Evolutionary conservation across 441 rosid species (phyloP).

Genomic region (Populus hybrid): DNA sequence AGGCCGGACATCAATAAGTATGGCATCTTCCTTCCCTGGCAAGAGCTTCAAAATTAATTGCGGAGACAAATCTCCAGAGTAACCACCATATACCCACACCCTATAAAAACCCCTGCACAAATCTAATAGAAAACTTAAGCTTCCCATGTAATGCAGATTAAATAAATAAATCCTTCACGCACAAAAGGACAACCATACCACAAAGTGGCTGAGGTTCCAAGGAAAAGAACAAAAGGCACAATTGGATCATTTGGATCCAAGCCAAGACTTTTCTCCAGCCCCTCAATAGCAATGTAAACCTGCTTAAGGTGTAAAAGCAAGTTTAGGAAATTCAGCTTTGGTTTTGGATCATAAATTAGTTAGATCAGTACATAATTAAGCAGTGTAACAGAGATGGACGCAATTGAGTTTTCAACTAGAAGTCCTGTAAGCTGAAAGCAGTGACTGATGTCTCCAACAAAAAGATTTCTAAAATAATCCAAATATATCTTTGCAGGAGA

Average conservation of each 20-base stretch:
- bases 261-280: too few species aligned
- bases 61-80: slow-evolving; percentile 27
- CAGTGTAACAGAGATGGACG: background rate
- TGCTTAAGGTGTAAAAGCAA: slow-evolving; percentile 26
- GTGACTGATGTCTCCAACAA: background rate
- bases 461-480: too few species aligned
- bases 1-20: too few species aligned
- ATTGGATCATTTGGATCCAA: slow-evolving; percentile 85
- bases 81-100: slow-evolving; percentile 78
- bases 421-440: slow-evolving; percentile 9
- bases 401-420: background rate
- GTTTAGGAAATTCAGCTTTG: slow-evolving; percentile 6
- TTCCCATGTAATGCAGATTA: slow-evolving; percentile 26
- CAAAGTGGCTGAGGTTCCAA: slow-evolving; percentile 69
- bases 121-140: slow-evolving; percentile 71
- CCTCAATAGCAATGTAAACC: slow-evolving; percentile 47
- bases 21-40: too few species aligned
- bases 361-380: background rate
- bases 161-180: slow-evolving; percentile 12
- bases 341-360: background rate
- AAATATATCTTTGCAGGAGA: too few species aligned
- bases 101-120: slow-evolving; percentile 82
- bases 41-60: too few species aligned
- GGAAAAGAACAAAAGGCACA: slow-evolving; percentile 64
- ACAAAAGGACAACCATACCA: slow-evolving; percentile 65